Percentiles rank a stretch among this genome's conserved stretches.
phyloP scores from a whole-genome alignment of 106 monocot species.

The Platanthera guangdongensis region DNA sequence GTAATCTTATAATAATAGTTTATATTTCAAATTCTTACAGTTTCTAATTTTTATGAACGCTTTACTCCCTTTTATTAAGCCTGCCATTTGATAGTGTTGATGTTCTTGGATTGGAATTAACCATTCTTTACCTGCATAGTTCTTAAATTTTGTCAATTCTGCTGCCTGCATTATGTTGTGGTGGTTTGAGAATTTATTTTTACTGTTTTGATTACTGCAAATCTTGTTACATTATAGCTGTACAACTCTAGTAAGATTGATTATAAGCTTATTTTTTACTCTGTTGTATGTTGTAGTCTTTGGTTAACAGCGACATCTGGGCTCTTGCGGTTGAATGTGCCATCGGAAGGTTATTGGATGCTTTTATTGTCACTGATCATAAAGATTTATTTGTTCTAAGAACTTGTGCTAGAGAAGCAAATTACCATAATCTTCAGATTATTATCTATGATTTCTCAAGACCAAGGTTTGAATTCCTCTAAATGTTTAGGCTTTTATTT shows the following conservation, averaged over 20 bases:
- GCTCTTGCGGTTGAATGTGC: constrained; percentile 80
- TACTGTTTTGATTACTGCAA: not conserved
- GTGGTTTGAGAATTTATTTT: not conserved
- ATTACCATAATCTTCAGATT: constrained; percentile 72
- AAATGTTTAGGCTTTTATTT: not conserved
- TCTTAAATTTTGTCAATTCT: not conserved
- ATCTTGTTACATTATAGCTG: not conserved
- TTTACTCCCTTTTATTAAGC: not conserved
- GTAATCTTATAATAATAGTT: not conserved
- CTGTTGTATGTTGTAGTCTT: constrained; percentile 37
- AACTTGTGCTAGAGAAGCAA: constrained; percentile 79
- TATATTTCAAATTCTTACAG: not conserved
- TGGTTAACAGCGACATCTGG: constrained; percentile 66
- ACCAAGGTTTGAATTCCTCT: constrained; percentile 42
- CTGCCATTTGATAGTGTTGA: not conserved
- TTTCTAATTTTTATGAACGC: not conserved
- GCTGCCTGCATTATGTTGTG: not conserved
- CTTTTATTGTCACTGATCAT: constrained; percentile 89
- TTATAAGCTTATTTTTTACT: not conserved
- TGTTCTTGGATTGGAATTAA: not conserved
- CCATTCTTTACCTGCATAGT: not conserved
- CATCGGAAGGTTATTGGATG: constrained; percentile 74
- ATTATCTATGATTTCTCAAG: constrained; percentile 90
- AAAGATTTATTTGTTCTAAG: constrained; percentile 76
- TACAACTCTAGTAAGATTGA: not conserved